Conservation (phyloP, 805 yeast species). For the Candida broadrunensis region DNA sequence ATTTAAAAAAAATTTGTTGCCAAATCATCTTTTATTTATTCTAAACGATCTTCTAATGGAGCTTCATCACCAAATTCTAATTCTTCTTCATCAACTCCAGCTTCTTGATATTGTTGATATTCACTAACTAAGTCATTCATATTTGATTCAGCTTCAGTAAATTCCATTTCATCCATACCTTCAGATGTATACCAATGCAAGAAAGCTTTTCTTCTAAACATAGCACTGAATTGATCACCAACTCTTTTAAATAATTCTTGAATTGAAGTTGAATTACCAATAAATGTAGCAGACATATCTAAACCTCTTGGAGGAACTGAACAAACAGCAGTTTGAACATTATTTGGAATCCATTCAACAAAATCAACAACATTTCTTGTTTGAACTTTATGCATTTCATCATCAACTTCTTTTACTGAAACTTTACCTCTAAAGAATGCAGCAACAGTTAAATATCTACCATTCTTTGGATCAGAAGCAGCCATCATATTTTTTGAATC, state of each 20-base stretch:
- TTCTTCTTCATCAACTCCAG: slow-evolving; percentile 72
- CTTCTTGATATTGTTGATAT: slow-evolving; percentile 89
- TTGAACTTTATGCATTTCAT: slow-evolving; percentile 84
- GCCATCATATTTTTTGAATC: slow-evolving; percentile 96
- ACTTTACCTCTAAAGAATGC: slow-evolving; percentile 94
- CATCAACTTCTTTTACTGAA: slow-evolving; percentile 90
- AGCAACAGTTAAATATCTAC: slow-evolving; percentile 89
- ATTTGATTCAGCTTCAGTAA: slow-evolving; percentile 90
- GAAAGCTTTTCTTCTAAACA: slow-evolving; percentile 93
- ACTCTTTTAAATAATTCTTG: slow-evolving; percentile 89
- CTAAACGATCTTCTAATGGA: slow-evolving; percentile 53
- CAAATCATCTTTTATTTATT: slow-evolving; percentile 17
- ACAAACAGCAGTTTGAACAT: slow-evolving; percentile 92
- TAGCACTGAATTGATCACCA: slow-evolving; percentile 84
- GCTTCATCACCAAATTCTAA: slow-evolving; percentile 67
- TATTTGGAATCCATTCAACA: slow-evolving; percentile 96
- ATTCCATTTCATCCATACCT: slow-evolving; percentile 96
- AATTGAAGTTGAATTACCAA: slow-evolving; percentile 90
- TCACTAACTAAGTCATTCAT: slow-evolving; percentile 87
- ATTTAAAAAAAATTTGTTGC: slow-evolving; percentile 9
- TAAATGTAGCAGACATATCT: slow-evolving; percentile 88
- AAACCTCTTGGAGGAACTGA: slow-evolving; percentile 83
- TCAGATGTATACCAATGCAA: slow-evolving; percentile 94
- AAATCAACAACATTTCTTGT: slow-evolving; percentile 77
- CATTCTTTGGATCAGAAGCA: slow-evolving; percentile 86